These are phyloP conservation scores for Pistacia integerrima DNA, from an alignment of 345 rosid species.

Conservation along the genomic window DNA sequence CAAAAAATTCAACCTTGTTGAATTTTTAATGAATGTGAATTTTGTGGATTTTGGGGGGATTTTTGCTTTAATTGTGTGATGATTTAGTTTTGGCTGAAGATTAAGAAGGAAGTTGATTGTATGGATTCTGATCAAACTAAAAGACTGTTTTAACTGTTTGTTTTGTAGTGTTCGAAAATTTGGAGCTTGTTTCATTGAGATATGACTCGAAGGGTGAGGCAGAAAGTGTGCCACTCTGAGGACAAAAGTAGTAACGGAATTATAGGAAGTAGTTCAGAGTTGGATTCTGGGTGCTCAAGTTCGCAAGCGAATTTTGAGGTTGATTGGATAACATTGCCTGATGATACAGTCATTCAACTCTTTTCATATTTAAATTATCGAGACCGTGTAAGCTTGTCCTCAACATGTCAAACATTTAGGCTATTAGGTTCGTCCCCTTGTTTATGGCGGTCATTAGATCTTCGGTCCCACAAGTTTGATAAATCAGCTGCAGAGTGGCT, in stretches of 20 bases:
- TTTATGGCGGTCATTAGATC: slow-evolving; percentile 37
- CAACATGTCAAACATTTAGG: slow-evolving; percentile 36
- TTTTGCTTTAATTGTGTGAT: background rate
- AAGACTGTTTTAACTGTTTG: background rate
- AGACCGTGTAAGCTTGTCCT: slow-evolving; percentile 43
- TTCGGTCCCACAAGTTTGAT: slow-evolving; percentile 33
- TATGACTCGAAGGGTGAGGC: slow-evolving; percentile 33
- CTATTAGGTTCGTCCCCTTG: slow-evolving; percentile 37
- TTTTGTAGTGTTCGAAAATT: background rate
- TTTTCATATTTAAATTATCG: slow-evolving; percentile 33
- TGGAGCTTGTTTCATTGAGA: slow-evolving; percentile 17
- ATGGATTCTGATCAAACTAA: background rate
- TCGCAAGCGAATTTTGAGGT: slow-evolving; percentile 7
- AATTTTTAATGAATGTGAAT: slow-evolving; percentile 7
- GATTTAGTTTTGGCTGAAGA: background rate
- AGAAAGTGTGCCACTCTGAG: slow-evolving; percentile 26
- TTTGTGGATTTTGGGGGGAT: background rate
- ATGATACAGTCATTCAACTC: slow-evolving; percentile 36
- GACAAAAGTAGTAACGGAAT: slow-evolving; percentile 14
- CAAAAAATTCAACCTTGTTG: background rate
- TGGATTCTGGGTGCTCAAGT: slow-evolving; percentile 20
- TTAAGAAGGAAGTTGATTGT: background rate
- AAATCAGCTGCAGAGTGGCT: slow-evolving; percentile 18
- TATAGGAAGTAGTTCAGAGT: slow-evolving; percentile 22
- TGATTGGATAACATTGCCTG: slow-evolving; percentile 45